These are phyloP conservation scores for Carallia pectinifolia DNA, from an alignment of 345 rosid genomes.

Conservation along the genomic window DNA sequence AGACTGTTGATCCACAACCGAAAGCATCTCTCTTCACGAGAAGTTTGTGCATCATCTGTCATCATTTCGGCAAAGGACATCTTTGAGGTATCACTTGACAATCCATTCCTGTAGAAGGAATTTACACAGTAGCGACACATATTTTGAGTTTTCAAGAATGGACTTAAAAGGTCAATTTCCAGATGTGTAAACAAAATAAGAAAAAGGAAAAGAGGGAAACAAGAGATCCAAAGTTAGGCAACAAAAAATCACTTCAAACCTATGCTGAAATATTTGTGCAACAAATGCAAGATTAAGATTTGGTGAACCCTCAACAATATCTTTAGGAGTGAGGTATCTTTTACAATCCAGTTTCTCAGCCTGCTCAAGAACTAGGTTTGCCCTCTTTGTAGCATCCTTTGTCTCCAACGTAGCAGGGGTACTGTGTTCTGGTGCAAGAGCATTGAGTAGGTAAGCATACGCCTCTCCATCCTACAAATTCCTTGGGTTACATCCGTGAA, in stretches of 20 bases:
- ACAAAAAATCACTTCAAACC: conserved; percentile 38
- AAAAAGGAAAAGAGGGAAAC: not conserved
- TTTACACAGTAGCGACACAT: conserved; percentile 8
- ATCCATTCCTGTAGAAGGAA: conserved; percentile 73
- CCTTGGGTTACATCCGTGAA: conserved; percentile 14
- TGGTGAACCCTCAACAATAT: conserved; percentile 92
- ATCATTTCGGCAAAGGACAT: conserved; percentile 90
- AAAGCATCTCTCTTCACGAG: conserved; percentile 97
- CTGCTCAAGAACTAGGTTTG: conserved; percentile 76
- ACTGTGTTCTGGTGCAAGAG: conserved; percentile 90
- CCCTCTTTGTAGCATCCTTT: conserved; percentile 72
- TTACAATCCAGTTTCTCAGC: conserved; percentile 97
- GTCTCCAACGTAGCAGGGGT: conserved; percentile 44
- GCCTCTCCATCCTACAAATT: conserved; percentile 90
- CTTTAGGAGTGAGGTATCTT: conserved; percentile 78
- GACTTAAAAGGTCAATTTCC: not conserved
- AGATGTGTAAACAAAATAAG: not conserved
- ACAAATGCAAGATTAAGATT: conserved; percentile 98
- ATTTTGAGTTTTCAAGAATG: not conserved
- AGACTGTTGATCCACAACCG: conserved; percentile 98
- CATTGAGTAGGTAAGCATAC: conserved; percentile 84
- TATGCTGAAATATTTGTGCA: conserved; percentile 89
- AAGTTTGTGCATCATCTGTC: conserved; percentile 92
- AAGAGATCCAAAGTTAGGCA: not conserved
- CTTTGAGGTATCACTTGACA: conserved; percentile 60